Evolutionary conservation across 495 filamentous ascomycete species (phyloP).

Genomic region (Penicillium verhagenii): DNA sequence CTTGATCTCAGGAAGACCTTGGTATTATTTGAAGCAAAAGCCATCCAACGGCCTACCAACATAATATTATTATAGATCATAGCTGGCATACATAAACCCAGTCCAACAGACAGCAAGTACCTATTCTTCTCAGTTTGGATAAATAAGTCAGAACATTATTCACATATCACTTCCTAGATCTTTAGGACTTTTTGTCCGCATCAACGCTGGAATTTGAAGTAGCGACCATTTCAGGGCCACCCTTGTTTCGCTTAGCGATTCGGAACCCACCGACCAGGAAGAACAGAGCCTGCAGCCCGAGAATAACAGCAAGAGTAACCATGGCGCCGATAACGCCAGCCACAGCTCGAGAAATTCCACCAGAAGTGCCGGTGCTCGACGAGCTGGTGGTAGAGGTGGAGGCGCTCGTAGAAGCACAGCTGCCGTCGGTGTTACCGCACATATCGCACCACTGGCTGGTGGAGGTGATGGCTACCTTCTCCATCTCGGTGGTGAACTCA

Average conservation of each 20-base stretch:
- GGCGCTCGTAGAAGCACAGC: slow-evolving; percentile 26
- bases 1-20: no score
- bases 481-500: slow-evolving; percentile 38
- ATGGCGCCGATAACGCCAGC: slow-evolving; percentile 63
- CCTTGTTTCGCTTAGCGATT: slow-evolving; percentile 24
- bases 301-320: slow-evolving; percentile 56
- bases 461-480: slow-evolving; percentile 37
- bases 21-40: no score
- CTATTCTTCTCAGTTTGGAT: no score
- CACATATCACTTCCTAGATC: not conserved
- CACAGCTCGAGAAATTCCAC: slow-evolving; percentile 42
- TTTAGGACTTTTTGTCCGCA: slow-evolving; percentile 20
- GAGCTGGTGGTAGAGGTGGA: slow-evolving; percentile 6
- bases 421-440: slow-evolving; percentile 44
- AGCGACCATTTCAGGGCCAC: slow-evolving; percentile 7
- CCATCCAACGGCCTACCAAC: no score
- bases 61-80: no score
- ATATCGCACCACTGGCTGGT: slow-evolving; percentile 44
- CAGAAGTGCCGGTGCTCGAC: slow-evolving; percentile 10
- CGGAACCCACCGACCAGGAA: slow-evolving; percentile 39
- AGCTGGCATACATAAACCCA: no score
- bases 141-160: not conserved
- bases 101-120: no score
- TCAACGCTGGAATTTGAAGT: slow-evolving; percentile 2
- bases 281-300: slow-evolving; percentile 47